Evolutionary conservation across 805 yeast species (phyloP).

Genomic region (Pichia cabralensis): DNA sequence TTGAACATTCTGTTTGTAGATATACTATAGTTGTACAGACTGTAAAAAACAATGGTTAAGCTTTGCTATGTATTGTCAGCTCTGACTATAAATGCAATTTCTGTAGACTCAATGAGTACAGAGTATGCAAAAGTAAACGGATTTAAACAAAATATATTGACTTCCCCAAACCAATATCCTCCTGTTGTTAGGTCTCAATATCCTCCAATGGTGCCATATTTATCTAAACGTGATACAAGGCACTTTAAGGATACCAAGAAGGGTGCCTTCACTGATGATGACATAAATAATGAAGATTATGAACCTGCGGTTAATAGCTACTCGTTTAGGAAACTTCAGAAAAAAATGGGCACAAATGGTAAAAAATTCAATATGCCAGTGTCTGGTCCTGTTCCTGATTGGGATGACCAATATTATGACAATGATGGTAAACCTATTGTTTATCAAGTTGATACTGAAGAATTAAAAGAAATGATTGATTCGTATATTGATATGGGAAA

Average conservation of each 20-base stretch:
- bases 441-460: slow-evolving; percentile 19
- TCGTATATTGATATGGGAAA: slow-evolving; percentile 17
- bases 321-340: slow-evolving; percentile 2
- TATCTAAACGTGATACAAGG: too few relatives aligned
- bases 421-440: slow-evolving; percentile 13
- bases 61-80: slow-evolving; percentile 2
- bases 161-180: too few relatives aligned
- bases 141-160: too few relatives aligned
- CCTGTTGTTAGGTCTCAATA: too few relatives aligned
- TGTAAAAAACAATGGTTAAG: slow-evolving; percentile 2
- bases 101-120: background rate
- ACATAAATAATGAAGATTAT: slow-evolving; percentile 3
- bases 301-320: slow-evolving; percentile 1
- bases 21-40: background rate
- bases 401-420: slow-evolving; percentile 15
- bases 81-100: background rate
- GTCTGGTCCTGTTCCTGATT: slow-evolving; percentile 16
- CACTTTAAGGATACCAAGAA: too few relatives aligned
- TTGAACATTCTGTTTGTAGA: too few relatives aligned
- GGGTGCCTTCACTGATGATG: slow-evolving; percentile 4
- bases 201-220: too few relatives aligned
- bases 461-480: slow-evolving; percentile 15
- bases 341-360: background rate
- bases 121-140: background rate
- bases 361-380: slow-evolving; percentile 17